Evolutionary conservation across 345 rosid species (phyloP).

Genomic region (Cardiospermum halicacabum): DNA sequence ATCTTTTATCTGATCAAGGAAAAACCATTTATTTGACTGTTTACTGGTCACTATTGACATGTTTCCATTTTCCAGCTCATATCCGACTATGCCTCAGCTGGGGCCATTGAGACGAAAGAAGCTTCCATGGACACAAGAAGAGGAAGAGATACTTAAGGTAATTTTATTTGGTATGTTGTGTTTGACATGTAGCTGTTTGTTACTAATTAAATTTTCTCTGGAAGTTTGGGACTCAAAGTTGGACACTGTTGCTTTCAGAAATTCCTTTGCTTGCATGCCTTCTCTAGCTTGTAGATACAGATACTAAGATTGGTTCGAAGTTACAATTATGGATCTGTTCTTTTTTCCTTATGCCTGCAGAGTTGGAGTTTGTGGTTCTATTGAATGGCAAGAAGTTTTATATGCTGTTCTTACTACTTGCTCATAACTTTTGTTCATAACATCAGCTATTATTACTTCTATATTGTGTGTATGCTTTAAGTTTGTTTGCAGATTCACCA

Average conservation of each 20-base stretch:
- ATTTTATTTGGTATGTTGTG: background rate
- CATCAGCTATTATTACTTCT: background rate
- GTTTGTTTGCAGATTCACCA: background rate
- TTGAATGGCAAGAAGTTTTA: background rate
- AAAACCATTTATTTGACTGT: background rate
- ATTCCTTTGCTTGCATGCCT: background rate
- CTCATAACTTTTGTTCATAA: background rate
- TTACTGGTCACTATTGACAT: background rate
- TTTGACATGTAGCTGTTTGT: background rate
- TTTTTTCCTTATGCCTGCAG: background rate
- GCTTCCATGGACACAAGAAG: slow-evolving; percentile 35
- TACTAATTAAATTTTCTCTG: background rate
- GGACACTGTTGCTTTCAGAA: background rate
- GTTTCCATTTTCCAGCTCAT: slow-evolving; percentile 21
- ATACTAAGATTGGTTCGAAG: background rate
- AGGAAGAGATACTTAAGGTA: slow-evolving; percentile 45
- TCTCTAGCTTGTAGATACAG: background rate
- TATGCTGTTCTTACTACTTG: background rate
- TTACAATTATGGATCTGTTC: background rate
- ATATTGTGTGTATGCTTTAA: background rate
- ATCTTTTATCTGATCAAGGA: background rate
- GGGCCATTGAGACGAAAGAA: slow-evolving; percentile 32
- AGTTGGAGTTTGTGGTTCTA: background rate
- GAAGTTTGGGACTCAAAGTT: slow-evolving; percentile 3
- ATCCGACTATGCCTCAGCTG: slow-evolving; percentile 22